phyloP scores from a whole-genome alignment of 495 filamentous ascomycete genomes.

The Hypoxylon fuscum region DNA sequence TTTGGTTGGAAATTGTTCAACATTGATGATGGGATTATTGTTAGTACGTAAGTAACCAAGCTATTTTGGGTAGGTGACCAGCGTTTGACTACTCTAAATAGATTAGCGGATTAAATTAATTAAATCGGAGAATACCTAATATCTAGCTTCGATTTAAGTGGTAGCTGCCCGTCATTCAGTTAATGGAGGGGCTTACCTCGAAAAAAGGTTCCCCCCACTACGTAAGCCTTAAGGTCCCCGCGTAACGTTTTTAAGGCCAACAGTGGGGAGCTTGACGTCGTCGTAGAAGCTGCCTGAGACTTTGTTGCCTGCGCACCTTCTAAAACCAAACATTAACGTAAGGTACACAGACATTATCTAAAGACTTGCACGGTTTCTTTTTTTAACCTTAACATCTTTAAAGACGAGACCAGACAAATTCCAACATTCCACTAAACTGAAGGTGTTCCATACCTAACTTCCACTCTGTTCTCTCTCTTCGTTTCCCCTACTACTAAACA shows the following conservation, averaged over 20 bases:
- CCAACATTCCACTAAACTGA: no score
- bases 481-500: neutral
- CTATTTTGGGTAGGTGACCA: constrained; percentile 14
- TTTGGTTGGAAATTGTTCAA: constrained; percentile 14
- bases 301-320: neutral
- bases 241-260: constrained; percentile 13
- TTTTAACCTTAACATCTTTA: neutral
- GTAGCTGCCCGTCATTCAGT: constrained; percentile 28
- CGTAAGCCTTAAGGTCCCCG: constrained; percentile 5
- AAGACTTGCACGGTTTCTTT: neutral
- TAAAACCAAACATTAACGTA: neutral
- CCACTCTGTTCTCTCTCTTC: neutral
- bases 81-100: neutral
- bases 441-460: no score
- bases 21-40: constrained; percentile 1
- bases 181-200: constrained; percentile 6
- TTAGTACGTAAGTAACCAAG: constrained; percentile 2
- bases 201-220: constrained; percentile 8
- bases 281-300: constrained; percentile 41
- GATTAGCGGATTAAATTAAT: neutral
- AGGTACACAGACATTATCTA: no score
- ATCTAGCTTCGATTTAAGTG: neutral
- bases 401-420: neutral
- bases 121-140: no score
- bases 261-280: constrained; percentile 43